Evolutionary conservation across 2,329 filamentous ascomycete genomes (phyloP), one percentile per base, ranked within the genome.

Genomic region (Aspergillus fructus): DNA sequence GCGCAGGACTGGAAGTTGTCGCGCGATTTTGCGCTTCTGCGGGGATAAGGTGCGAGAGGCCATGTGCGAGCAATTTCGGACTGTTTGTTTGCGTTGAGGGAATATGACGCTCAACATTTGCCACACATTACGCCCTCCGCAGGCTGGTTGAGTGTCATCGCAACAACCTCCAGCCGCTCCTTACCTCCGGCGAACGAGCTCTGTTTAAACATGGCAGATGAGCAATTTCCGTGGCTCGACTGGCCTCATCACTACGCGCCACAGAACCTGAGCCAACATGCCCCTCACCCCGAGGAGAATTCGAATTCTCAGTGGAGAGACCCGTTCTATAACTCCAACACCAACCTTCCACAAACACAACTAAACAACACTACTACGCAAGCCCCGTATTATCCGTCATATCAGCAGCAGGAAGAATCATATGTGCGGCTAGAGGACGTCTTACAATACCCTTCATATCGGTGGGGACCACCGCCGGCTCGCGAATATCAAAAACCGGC

Each of bases 161-260:
- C n/a, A 39, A 15, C 19, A 5, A 5, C 19, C 15, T 24, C 40
- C 23, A 8, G 13, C 33, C 23, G 15, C 17, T n/a, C n/a, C 41
- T 9, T 15, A 30, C 33, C 4, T 39, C 27, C 7, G 19, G 23
- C 19, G 37, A 30, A 30, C 24, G 45, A 42, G 37, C 24, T 50
- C 37, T 24, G 7, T 33, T 23, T 19, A 49, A 61, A 49, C 17
- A 67, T 67, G 65, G 50, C 64, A 23, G 58, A 61, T 23, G 59
- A 66, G 17, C 59, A 59, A 21, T 58, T 54, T 43, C 46, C 46
- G 5, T 58, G 46, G 50, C 45, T 60, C 9, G 56, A 62, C 41
- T 66, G 65, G 65, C 59, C 64, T 34, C 55, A 50, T 30, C 51
- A 53, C 9, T 62, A 60, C 41, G 49, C 54, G 11, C 60, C 45